Evolutionary conservation across 2,329 filamentous ascomycete species (phyloP), one percentile per base, ranked within the genome.

Genomic region (Aspergillus sp.): DNA sequence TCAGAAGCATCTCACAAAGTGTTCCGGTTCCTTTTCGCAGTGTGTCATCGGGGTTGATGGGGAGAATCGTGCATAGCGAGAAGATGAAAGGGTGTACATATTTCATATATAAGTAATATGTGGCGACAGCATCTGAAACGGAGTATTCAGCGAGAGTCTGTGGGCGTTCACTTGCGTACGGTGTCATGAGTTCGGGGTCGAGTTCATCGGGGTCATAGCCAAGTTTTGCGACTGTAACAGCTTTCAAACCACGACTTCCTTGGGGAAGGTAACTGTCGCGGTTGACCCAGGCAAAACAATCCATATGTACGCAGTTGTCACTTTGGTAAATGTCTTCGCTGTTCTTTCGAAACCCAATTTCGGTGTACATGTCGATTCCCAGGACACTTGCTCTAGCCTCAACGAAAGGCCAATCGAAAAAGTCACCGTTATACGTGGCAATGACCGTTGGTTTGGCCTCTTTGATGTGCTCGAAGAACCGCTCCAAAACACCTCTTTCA

Each of bases 81-180:
- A 98, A 98, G 65, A 98, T 93, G 73, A 98, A 98, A 4, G 93
- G 93, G 65, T 98, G 93, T n/a, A 98, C 88, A 66, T 98, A 98
- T 84, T 98, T 98, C 94, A 98, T 98, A 77, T 98, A 98, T 49
- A 98, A 74, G 62, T 98, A 98, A 65, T 98, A 98, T 0, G 93
- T 98, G 19, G 93, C 93, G 40, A 98, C 93, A 7, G 94, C 94
- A 76, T 98, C 94, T 59, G 94, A 98, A 36, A 98, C 93, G 0
- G 94, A 98, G 70, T 98, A 98, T 61, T 98, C 93, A 7, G 93
- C 91, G 40, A 98, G 75, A 0, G 89, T 95, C 64, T 98, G 93
- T 0, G 93, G 93, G 52, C 89, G 79, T 69, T 98, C 93, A 48
- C 76, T 82, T 11, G 93, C 93, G 54, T 84, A 79, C 5, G 88